These are phyloP conservation scores for Neocallimastix lanati DNA, from an alignment of 192 early-diverging fungal genomes.

Conservation along the genomic window DNA sequence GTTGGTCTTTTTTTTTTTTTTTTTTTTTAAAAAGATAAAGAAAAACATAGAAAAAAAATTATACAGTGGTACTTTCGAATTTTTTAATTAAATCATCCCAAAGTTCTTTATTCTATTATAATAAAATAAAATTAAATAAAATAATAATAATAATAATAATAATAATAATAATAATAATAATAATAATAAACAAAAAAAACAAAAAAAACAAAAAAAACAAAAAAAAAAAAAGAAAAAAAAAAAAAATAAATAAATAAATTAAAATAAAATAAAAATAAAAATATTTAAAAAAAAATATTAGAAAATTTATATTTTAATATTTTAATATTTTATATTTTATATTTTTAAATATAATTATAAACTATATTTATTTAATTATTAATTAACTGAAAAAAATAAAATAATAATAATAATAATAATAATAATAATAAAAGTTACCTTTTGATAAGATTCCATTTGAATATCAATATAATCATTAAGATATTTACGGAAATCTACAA, in stretches of 20 bases:
- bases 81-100: conserved; percentile 77
- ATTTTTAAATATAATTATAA: no score
- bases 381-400: not conserved
- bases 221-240: no score
- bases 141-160: not conserved
- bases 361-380: no score
- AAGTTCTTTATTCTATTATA: conserved; percentile 28
- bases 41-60: not conserved
- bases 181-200: no score
- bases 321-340: no score
- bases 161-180: not conserved
- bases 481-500: conserved; percentile 57
- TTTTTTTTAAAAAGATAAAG: no score
- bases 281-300: no score
- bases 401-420: not conserved
- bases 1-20: no score
- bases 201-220: no score
- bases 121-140: not conserved
- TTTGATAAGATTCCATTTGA: conserved; percentile 69
- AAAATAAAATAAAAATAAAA: no score
- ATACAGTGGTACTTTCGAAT: conserved; percentile 21
- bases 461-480: conserved; percentile 54
- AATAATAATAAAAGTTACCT: conserved; percentile 18
- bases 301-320: no score
- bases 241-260: no score